Evolutionary conservation across 2,329 filamentous ascomycete species (phyloP).

Genomic region (Pestalotiopsis sp.): DNA sequence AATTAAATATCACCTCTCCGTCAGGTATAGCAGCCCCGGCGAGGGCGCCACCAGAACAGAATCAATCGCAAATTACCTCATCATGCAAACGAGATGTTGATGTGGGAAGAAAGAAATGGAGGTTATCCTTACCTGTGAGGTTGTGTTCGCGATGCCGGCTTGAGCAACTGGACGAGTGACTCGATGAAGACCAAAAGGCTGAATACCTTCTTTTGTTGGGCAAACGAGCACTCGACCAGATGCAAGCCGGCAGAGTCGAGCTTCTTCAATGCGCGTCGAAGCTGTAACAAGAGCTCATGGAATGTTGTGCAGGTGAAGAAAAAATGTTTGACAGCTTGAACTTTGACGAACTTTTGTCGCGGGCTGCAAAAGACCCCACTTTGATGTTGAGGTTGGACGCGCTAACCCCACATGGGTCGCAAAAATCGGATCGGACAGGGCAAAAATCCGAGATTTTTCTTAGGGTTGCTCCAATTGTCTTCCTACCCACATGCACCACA

Average conservation of each 20-base stretch:
- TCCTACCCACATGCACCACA: conserved; percentile 23
- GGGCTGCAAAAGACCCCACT: not conserved
- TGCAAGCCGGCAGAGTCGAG: not conserved
- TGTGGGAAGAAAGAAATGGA: conserved; percentile 12
- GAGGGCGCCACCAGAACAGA: conserved; percentile 78
- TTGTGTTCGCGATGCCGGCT: not conserved
- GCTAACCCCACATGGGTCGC: conserved; percentile 3
- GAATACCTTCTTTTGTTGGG: not conserved
- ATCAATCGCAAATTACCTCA: conserved; percentile 99
- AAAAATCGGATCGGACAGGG: conserved; percentile 1
- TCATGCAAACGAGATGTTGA: conserved; percentile 57
- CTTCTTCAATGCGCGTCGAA: not conserved
- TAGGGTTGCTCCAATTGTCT: conserved; percentile 20
- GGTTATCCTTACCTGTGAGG: conserved; percentile 11
- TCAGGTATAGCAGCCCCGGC: conserved; percentile 85
- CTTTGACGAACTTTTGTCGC: not conserved
- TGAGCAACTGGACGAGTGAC: not conserved
- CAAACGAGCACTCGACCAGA: not conserved
- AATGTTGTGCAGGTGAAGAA: not conserved
- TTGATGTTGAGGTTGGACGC: not conserved
- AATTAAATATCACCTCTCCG: conserved; percentile 85
- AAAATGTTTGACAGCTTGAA: not conserved
- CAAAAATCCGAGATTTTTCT: conserved; percentile 20
- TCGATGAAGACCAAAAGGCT: not conserved
- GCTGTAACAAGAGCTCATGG: not conserved